These are phyloP conservation scores for Fusarium pininemorale DNA, from an alignment of 2,329 filamentous ascomycete genomes.

Conservation along the genomic window DNA sequence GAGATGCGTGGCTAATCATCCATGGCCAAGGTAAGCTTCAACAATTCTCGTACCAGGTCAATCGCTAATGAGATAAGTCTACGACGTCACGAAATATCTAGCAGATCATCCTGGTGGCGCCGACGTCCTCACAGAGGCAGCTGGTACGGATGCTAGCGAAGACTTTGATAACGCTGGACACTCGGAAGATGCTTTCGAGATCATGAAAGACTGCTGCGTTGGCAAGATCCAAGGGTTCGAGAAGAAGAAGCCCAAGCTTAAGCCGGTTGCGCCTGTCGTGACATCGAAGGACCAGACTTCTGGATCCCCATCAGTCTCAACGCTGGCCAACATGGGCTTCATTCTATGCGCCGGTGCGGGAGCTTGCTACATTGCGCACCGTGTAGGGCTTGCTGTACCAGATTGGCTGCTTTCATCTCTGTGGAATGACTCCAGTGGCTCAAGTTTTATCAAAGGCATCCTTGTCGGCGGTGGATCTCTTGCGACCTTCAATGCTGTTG, in stretches of 20 bases:
- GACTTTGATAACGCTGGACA: conserved; percentile 87
- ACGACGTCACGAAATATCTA: conserved; percentile 65
- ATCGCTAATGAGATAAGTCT: conserved; percentile 52
- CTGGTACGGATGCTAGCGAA: conserved; percentile 79
- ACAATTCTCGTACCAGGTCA: fast-evolving
- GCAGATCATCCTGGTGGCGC: conserved; percentile 76
- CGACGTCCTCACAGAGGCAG: conserved; percentile 80
- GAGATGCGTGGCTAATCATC: background rate
- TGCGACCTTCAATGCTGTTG: conserved; percentile 41
- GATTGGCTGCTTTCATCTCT: background rate
- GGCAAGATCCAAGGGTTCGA: conserved; percentile 49
- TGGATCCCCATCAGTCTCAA: background rate
- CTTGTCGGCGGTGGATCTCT: conserved; percentile 9
- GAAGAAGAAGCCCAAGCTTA: conserved; percentile 29
- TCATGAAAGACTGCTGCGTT: conserved; percentile 50
- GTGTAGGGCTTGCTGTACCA: background rate
- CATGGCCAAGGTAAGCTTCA: background rate
- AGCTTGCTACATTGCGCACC: background rate
- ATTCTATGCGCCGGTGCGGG: background rate
- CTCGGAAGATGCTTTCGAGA: conserved; percentile 67
- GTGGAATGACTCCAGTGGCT: background rate
- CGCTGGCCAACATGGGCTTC: background rate
- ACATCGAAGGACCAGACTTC: fast-evolving
- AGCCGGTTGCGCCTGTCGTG: background rate
- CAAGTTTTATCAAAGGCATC: conserved; percentile 24